Conservation (phyloP, 495 filamentous ascomycete species). For the Cercophora scortea region DNA sequence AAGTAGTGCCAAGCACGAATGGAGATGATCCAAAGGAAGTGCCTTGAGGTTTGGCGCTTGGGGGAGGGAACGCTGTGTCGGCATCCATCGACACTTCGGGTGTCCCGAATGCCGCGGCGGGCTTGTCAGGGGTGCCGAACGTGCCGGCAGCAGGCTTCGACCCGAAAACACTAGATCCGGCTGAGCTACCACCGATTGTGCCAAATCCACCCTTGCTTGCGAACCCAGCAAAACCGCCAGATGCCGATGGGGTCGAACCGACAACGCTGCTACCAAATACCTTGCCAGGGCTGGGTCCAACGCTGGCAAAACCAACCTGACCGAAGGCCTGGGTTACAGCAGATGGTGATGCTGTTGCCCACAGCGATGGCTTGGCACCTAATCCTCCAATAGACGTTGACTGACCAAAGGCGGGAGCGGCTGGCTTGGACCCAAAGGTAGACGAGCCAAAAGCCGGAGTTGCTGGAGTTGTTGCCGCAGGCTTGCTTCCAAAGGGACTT, state of each 20-base stretch:
- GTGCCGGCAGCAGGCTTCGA: conserved; percentile 20
- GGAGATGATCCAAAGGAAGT: conserved; percentile 48
- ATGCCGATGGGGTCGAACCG: conserved; percentile 13
- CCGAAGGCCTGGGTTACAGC: conserved; percentile 30
- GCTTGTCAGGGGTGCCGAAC: not conserved
- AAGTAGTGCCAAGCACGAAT: conserved; percentile 72
- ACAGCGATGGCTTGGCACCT: conserved; percentile 30
- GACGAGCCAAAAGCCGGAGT: conserved; percentile 40
- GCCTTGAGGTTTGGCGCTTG: conserved; percentile 27
- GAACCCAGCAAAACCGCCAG: conserved; percentile 52
- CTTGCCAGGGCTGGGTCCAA: conserved; percentile 10
- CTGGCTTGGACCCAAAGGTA: conserved; percentile 26
- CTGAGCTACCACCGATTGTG: conserved; percentile 30
- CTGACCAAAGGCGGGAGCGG: conserved; percentile 46
- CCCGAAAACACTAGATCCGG: conserved; percentile 41
- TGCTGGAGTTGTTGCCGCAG: conserved; percentile 22
- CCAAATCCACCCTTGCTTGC: conserved; percentile 52
- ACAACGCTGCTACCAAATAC: conserved; percentile 24
- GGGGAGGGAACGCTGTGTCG: conserved; percentile 31
- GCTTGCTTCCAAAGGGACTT: conserved; percentile 27
- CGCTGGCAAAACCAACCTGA: conserved; percentile 24
- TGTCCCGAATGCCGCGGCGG: conserved; percentile 29
- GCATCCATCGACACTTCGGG: conserved; percentile 35
- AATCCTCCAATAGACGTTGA: conserved; percentile 21
- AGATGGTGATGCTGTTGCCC: conserved; percentile 27